Evolutionary conservation across 106 monocot genomes (phyloP).

Genomic region (Dioscorea zingiberensis): DNA sequence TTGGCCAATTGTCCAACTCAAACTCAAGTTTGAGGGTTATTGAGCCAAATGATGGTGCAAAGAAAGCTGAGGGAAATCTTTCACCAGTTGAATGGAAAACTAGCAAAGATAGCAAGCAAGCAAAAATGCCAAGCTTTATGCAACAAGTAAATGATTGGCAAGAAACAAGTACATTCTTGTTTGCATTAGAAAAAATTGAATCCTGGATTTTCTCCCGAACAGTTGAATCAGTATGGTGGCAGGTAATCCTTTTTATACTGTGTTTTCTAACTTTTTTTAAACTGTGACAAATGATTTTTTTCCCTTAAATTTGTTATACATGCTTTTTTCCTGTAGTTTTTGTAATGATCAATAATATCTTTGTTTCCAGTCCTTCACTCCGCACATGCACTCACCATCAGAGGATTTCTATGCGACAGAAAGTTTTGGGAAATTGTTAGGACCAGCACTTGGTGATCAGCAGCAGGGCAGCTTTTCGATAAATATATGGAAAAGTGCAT

Average conservation of each 20-base stretch:
- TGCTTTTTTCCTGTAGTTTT: neutral
- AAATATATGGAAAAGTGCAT: slow-evolving; percentile 80
- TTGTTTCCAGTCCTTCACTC: slow-evolving; percentile 69
- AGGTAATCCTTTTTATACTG: slow-evolving; percentile 38
- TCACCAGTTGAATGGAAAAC: slow-evolving; percentile 28
- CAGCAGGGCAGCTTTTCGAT: slow-evolving; percentile 74
- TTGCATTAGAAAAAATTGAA: slow-evolving; percentile 86
- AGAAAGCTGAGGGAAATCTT: slow-evolving; percentile 23
- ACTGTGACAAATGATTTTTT: neutral
- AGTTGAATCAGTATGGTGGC: slow-evolving; percentile 99
- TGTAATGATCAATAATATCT: neutral
- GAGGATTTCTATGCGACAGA: slow-evolving; percentile 31
- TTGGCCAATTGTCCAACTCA: slow-evolving; percentile 52
- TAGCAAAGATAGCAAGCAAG: slow-evolving; percentile 18
- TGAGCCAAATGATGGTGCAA: slow-evolving; percentile 52
- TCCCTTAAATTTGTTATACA: neutral
- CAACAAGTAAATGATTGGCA: slow-evolving; percentile 73
- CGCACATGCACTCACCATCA: slow-evolving; percentile 78
- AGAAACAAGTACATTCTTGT: slow-evolving; percentile 58
- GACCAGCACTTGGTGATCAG: slow-evolving; percentile 55
- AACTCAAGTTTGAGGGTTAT: slow-evolving; percentile 20
- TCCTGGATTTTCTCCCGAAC: slow-evolving; percentile 93
- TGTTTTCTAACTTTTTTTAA: too few relatives aligned
- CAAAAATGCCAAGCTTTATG: slow-evolving; percentile 21
- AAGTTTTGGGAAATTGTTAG: slow-evolving; percentile 29